Evolutionary conservation across 1,284 basidiomycete genomes (phyloP).

Genomic region (Austroboletus niveus): DNA sequence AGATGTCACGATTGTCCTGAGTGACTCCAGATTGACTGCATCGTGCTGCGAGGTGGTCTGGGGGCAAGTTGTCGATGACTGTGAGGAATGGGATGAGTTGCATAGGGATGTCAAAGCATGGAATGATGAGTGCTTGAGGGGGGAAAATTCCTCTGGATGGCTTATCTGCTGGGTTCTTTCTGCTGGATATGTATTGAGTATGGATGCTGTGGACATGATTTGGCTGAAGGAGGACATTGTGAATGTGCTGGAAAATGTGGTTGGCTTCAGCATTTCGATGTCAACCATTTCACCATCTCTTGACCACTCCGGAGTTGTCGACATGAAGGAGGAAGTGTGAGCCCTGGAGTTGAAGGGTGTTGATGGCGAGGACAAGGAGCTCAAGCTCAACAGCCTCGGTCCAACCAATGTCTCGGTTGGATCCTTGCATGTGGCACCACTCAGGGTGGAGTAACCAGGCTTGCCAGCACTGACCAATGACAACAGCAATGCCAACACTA

Average conservation of each 20-base stretch:
- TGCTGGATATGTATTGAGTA: conserved; percentile 31
- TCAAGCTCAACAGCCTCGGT: conserved; percentile 9
- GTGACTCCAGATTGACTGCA: no score
- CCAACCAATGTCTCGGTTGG: conserved; percentile 17
- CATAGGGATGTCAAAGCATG: background rate
- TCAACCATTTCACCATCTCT: conserved; percentile 38
- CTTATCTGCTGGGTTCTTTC: conserved; percentile 18
- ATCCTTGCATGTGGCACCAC: background rate
- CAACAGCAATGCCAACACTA: conserved; percentile 6
- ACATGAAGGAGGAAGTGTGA: conserved; percentile 24
- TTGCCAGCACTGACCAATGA: background rate
- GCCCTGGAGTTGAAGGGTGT: fast-evolving
- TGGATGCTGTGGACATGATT: conserved; percentile 14
- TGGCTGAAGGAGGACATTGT: background rate
- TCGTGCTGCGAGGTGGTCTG: no score
- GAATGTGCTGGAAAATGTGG: conserved; percentile 23
- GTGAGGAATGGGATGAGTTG: background rate
- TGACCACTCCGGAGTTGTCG: conserved; percentile 40
- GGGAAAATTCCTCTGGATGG: conserved; percentile 18
- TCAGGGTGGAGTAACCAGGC: conserved; percentile 11
- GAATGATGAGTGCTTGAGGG: conserved; percentile 14
- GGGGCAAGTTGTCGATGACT: no score
- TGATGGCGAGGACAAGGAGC: conserved; percentile 28
- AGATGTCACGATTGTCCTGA: no score
- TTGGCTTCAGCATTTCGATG: conserved; percentile 32